Conservation (phyloP, 305 asterid species). For the Fraxinus xanthoxyloides region DNA sequence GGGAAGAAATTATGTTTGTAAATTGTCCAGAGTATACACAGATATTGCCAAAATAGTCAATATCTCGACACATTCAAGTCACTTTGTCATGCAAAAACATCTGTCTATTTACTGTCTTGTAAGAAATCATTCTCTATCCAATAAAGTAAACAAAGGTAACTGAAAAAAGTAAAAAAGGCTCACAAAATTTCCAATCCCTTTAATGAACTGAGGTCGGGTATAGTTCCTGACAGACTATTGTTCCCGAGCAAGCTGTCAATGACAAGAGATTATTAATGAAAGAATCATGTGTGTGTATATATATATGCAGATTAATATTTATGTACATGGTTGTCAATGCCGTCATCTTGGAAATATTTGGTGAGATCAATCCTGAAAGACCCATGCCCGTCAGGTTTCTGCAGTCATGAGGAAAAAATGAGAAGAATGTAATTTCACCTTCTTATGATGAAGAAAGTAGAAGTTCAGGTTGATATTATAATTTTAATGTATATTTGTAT, state of each 20-base stretch:
- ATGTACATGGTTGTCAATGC: slow-evolving; percentile 76
- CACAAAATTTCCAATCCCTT: slow-evolving; percentile 60
- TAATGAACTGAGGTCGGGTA: slow-evolving; percentile 71
- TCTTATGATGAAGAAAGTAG: neutral
- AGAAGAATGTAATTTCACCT: slow-evolving; percentile 1
- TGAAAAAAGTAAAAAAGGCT: slow-evolving; percentile 28
- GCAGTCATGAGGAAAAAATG: slow-evolving; percentile 9
- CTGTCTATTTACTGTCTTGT: neutral
- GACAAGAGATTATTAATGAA: slow-evolving; percentile 19
- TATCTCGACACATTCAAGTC: neutral
- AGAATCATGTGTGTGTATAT: neutral
- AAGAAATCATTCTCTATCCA: neutral
- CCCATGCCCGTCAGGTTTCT: slow-evolving; percentile 76
- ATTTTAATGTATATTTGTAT: neutral
- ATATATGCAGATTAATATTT: slow-evolving; percentile 16
- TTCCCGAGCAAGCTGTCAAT: slow-evolving; percentile 67
- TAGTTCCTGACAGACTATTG: slow-evolving; percentile 68
- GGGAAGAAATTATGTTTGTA: neutral
- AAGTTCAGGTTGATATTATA: neutral
- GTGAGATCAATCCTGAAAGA: slow-evolving; percentile 70
- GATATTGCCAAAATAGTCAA: neutral
- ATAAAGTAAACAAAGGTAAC: neutral
- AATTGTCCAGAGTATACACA: neutral
- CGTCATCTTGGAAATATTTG: slow-evolving; percentile 57
- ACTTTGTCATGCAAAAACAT: neutral